Base-by-base conservation (phyloP, 805 yeast genomes). In the Vanderwaltozyma polyspora region DNA sequence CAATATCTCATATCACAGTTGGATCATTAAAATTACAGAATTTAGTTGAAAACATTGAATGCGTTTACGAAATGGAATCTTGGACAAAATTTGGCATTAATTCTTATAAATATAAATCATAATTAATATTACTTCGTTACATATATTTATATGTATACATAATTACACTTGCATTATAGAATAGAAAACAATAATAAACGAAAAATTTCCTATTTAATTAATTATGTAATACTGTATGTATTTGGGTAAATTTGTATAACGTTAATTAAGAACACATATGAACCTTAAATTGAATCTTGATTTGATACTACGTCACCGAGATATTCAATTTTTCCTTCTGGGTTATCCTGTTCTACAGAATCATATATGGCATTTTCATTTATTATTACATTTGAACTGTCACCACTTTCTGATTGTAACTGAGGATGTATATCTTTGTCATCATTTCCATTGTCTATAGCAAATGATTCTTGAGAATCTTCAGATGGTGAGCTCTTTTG, bases 31-130 rank as follows among this genome's bases (percentile, higher is more conserved):
- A 44, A 37, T 30, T 42, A 1, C 47, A 42, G 18, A 36, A 39
- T 3, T 37, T 52, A 11, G 56, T 48, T 0, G 36, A 32, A n/a
- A 44, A 41, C 13, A 23, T 57, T 6, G 51, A 48, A 15, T 55
- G 58, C 31, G 35, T 37, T 9, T 57, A 51, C 25, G 58, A 53
- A 19, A 48, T 45, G 24, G 48, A 45, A 22, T 27, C 34, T n/a
- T 57, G 62, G 62, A 45, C 40, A 24, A 40, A 32, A 28, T 52
- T 52, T 32, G 58, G 60, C 2, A 26, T 46, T 3, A 55, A 55
- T 34, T 49, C 57, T 7, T 48, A 45, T 23, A 43, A 37, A 30
- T 49, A 43, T 31, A 40, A 45, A 16, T 26, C 24, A 15, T 29
- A 16, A 11, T 9, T 5, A 9, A 25, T 2, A 18, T 17, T 4